Conservation (phyloP, 805 yeast genomes). For the Yarrowia yakushimensis region DNA sequence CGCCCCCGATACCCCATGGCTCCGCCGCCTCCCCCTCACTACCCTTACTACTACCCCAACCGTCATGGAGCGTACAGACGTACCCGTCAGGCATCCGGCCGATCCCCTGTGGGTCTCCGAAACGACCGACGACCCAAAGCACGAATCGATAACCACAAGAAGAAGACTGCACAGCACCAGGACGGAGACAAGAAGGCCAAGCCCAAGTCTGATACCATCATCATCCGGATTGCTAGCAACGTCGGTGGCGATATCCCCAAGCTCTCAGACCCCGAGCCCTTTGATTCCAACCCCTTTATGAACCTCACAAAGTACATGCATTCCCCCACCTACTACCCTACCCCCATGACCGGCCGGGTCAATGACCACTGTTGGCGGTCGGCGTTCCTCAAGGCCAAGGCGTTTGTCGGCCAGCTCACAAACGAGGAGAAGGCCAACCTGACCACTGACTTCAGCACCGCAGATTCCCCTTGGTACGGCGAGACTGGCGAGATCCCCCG, state of each 20-base stretch:
- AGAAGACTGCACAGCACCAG: neutral
- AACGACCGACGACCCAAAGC: slow-evolving; percentile 14
- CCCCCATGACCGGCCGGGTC: slow-evolving; percentile 30
- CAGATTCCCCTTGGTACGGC: slow-evolving; percentile 40
- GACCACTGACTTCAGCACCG: slow-evolving; percentile 55
- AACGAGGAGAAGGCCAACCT: slow-evolving; percentile 57
- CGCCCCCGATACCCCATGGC: slow-evolving; percentile 13
- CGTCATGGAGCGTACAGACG: slow-evolving; percentile 25
- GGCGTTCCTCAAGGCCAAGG: slow-evolving; percentile 55
- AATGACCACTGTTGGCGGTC: slow-evolving; percentile 49
- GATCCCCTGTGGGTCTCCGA: neutral
- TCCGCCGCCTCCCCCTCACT: slow-evolving; percentile 4
- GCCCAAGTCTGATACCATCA: slow-evolving; percentile 10
- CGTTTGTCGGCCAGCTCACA: slow-evolving; percentile 54
- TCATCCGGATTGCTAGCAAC: slow-evolving; percentile 13
- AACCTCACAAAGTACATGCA: slow-evolving; percentile 20
- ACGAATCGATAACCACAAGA: slow-evolving; percentile 16
- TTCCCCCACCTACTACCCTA: slow-evolving; percentile 20
- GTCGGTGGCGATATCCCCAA: slow-evolving; percentile 12
- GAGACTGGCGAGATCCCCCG: slow-evolving; percentile 59
- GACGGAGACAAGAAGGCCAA: slow-evolving; percentile 11
- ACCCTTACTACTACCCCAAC: slow-evolving; percentile 24
- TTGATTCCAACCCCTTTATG: slow-evolving; percentile 12
- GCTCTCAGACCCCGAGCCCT: slow-evolving; percentile 20
- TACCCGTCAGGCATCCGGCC: neutral